Evolutionary conservation across 805 yeast genomes (phyloP).

Genomic region (Millerozyma miso): DNA sequence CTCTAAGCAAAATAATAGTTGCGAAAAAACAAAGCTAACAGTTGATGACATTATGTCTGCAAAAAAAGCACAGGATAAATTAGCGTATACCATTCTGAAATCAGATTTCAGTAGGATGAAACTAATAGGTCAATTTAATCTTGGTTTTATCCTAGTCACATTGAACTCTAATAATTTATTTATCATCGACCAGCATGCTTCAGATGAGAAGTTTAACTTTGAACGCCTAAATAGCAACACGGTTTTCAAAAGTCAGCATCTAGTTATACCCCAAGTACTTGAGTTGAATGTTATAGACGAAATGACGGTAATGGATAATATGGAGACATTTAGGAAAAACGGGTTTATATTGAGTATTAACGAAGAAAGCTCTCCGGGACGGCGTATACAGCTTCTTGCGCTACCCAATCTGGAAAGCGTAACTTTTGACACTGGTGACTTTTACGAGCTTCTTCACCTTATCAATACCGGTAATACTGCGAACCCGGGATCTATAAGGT

Average conservation of each 20-base stretch:
- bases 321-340: conserved; percentile 56
- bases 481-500: conserved; percentile 36
- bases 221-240: conserved; percentile 59
- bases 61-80: conserved; percentile 51
- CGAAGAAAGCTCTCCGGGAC: conserved; percentile 52
- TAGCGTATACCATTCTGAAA: conserved; percentile 63
- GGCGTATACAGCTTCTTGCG: conserved; percentile 50
- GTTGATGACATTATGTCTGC: conserved; percentile 43
- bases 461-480: conserved; percentile 31
- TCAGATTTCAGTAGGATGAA: conserved; percentile 71
- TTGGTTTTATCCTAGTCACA: conserved; percentile 86
- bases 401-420: conserved; percentile 72
- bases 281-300: conserved; percentile 79
- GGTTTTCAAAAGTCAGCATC: conserved; percentile 54
- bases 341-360: conserved; percentile 66
- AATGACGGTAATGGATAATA: conserved; percentile 59
- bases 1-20: no score
- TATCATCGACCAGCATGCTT: conserved; percentile 95
- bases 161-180: conserved; percentile 57
- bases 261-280: conserved; percentile 56
- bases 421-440: conserved; percentile 63
- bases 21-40: not conserved
- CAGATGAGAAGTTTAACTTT: conserved; percentile 92
- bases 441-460: conserved; percentile 71
- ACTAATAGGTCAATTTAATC: conserved; percentile 88